Percentiles rank a stretch among this genome's conserved stretches.
phyloP scores from a whole-genome alignment of 371 early-diverging fungal genomes.

The Fennellomyces sp. region DNA sequence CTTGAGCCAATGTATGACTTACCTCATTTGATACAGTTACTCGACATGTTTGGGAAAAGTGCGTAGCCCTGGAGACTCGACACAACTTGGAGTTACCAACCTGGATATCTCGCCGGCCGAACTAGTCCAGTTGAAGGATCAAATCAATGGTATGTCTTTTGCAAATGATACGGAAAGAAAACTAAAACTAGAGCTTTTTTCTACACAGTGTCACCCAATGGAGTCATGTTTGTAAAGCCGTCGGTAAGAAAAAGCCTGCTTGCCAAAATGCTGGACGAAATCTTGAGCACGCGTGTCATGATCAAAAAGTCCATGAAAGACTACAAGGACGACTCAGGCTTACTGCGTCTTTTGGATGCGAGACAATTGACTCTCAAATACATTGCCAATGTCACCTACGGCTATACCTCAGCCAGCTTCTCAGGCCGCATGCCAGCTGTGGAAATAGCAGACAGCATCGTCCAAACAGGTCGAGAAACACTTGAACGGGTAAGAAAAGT shows the following conservation, averaged over 20 bases:
- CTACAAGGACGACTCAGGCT: slow-evolving; percentile 58
- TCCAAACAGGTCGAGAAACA: slow-evolving; percentile 81
- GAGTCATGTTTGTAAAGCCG: slow-evolving; percentile 80
- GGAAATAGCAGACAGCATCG: slow-evolving; percentile 91
- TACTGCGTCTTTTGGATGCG: slow-evolving; percentile 66
- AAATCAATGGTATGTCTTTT: slow-evolving; percentile 58
- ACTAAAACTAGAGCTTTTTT: not conserved
- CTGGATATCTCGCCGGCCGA: slow-evolving; percentile 40
- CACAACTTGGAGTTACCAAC: slow-evolving; percentile 48
- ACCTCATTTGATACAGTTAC: slow-evolving; percentile 46
- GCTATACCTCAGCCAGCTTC: slow-evolving; percentile 84
- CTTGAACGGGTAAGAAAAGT: slow-evolving; percentile 68
- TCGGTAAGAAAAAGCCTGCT: slow-evolving; percentile 75
- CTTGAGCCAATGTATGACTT: no score
- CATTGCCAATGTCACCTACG: slow-evolving; percentile 92
- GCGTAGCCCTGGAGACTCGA: slow-evolving; percentile 35
- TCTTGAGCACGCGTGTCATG: slow-evolving; percentile 89
- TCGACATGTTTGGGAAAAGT: slow-evolving; percentile 83
- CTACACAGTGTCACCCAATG: slow-evolving; percentile 78
- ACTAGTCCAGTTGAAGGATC: slow-evolving; percentile 60
- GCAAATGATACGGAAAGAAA: not conserved
- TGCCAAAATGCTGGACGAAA: slow-evolving; percentile 80
- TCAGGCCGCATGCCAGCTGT: slow-evolving; percentile 91
- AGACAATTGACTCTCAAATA: slow-evolving; percentile 86
- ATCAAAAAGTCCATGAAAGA: slow-evolving; percentile 83